Evolutionary conservation across 2,329 filamentous ascomycete genomes (phyloP), one percentile per base, ranked within the genome.

Genomic region (Cladosporium sp.): DNA sequence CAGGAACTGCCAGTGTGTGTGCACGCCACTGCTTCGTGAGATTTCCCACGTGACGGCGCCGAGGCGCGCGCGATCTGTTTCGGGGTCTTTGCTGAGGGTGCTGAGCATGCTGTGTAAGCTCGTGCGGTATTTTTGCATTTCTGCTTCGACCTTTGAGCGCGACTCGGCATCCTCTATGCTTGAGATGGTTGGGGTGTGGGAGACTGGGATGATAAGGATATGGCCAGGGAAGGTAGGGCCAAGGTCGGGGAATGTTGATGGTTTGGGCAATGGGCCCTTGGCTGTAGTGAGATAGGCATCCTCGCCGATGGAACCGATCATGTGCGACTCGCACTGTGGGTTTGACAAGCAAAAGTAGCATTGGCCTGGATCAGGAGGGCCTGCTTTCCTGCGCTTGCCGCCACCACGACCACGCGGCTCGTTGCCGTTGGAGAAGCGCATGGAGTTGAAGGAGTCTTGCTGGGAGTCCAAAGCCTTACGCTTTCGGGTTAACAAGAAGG

Each of bases 311-410:
- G 89, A 91, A 63, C 89, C 88, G 66, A 97, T 88, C 73, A 99
- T 88, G 74, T 99, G 93, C 1, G 87, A 88, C 53, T 89, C 88
- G 44, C 94, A 78, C 60, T 88, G 88, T 5, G 89, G 85, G 71
- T 96, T 97, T 5, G 90, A 92, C 10, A 99, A 81, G 70, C 94
- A 99, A 77, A 99, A 97, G 78, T 94, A 99, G 75, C 94, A 99
- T 67, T 88, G 83, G 53, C 87, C 86, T 1, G 90, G 91, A 0
- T 66, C 66, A 17, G 74, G 66, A 4, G 75, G 73, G 4, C 72
- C 69, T 39, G 66, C 65, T 57, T 71, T 69, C 28, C 67, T 68
- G 32, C 74, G 69, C 60, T 78, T 78, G 61, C 73, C 65, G 8
- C 66, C 47, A 15, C 60, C 47, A n/a, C 60, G 57, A 47, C 55